These are phyloP conservation scores for Xylaria sp. DNA, from an alignment of 2,329 filamentous ascomycete species.

Conservation along the genomic window DNA sequence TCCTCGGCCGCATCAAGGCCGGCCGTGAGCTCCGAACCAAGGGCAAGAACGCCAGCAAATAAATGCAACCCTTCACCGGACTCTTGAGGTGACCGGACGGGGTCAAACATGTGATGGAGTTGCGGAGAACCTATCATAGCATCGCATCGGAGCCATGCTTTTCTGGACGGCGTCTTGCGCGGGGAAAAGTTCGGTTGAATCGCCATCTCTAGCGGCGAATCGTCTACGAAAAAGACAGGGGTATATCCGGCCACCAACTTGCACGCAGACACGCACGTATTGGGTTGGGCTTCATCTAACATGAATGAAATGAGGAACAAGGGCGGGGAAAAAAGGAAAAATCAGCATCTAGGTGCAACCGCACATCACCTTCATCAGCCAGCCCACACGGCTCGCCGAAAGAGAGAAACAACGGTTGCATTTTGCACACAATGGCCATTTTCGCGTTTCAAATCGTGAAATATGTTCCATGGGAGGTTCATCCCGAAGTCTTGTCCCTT, in stretches of 20 bases:
- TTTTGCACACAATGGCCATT: constrained; percentile 73
- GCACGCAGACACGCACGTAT: constrained; percentile 32
- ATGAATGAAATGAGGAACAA: constrained; percentile 17
- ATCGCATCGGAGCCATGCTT: constrained; percentile 24
- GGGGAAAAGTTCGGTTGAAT: constrained; percentile 30
- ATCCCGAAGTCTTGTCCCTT: constrained; percentile 68
- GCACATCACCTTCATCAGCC: constrained; percentile 28
- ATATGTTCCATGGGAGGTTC: constrained; percentile 77
- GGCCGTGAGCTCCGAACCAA: constrained; percentile 82
- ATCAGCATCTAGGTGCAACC: constrained; percentile 48
- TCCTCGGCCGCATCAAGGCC: constrained; percentile 84
- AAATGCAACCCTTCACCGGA: constrained; percentile 30
- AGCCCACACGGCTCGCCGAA: constrained; percentile 29
- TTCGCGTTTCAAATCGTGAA: constrained; percentile 72
- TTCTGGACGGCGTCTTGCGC: constrained; percentile 28
- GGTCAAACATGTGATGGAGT: constrained; percentile 15
- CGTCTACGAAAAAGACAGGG: constrained; percentile 12
- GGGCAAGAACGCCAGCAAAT: constrained; percentile 71
- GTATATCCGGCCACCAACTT: constrained; percentile 32
- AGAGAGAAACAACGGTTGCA: constrained; percentile 53
- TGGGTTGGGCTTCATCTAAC: constrained; percentile 36
- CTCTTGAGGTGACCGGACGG: constrained; percentile 23
- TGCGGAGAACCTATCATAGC: constrained; percentile 19
- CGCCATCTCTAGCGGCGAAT: constrained; percentile 26
- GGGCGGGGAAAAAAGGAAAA: constrained; percentile 9